These are phyloP conservation scores for Cercospora zeae-maydis DNA, from an alignment of 2,329 filamentous ascomycete species.

Conservation along the genomic window DNA sequence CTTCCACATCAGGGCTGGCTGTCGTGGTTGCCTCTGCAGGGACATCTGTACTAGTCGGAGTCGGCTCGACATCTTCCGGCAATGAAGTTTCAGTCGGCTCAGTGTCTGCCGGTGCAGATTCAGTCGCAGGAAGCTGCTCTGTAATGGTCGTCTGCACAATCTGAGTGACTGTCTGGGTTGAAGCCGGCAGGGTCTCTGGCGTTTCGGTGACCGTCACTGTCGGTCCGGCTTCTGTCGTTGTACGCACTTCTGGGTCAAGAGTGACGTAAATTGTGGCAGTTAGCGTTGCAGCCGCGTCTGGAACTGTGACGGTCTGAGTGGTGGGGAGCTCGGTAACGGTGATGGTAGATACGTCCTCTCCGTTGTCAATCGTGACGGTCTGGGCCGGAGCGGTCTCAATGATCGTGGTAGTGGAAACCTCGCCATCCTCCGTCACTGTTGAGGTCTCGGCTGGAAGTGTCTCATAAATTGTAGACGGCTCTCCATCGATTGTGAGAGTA, in stretches of 20 bases:
- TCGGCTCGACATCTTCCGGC: not conserved
- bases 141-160: not conserved
- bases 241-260: too few relatives aligned
- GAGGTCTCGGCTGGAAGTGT: not conserved
- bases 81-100: not conserved
- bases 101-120: not conserved
- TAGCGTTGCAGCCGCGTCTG: too few relatives aligned
- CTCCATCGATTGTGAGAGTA: not conserved
- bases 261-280: too few relatives aligned
- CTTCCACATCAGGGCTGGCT: not conserved
- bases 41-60: not conserved
- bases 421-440: not conserved
- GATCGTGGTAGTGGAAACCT: not conserved
- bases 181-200: not conserved
- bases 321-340: too few relatives aligned
- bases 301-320: too few relatives aligned
- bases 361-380: not conserved
- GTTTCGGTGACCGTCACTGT: not conserved
- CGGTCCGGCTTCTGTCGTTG: too few relatives aligned
- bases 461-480: not conserved
- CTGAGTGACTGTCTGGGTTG: not conserved
- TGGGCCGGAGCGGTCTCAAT: not conserved
- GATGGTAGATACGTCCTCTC: too few relatives aligned
- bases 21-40: not conserved
- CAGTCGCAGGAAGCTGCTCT: not conserved